A percentile compares a stretch with the other conserved stretches of the same genome.
Evolutionary conservation across 305 asterid species (phyloP).

Genomic region (Plantago lanceolata): DNA sequence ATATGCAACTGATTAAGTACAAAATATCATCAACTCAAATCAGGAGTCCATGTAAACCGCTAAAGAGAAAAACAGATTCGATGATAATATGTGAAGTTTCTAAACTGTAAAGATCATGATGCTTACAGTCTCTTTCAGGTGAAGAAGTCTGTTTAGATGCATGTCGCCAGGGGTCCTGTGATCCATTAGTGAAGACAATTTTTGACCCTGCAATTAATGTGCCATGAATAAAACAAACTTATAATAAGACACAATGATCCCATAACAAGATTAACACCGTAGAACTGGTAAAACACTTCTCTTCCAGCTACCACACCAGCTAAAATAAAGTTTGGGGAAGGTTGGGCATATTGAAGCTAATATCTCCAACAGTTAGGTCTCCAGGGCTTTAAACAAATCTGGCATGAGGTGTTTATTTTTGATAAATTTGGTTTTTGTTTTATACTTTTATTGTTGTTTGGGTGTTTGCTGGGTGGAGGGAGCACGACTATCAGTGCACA

Average conservation of each 20-base stretch:
- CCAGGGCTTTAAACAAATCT: neutral
- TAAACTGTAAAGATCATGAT: neutral
- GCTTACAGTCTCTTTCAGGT: constrained; percentile 58
- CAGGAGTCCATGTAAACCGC: neutral
- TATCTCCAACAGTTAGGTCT: neutral
- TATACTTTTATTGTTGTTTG: too few species aligned
- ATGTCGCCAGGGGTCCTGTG: constrained; percentile 99
- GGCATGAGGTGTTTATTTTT: neutral
- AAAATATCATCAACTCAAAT: neutral
- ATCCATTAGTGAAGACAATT: constrained; percentile 85
- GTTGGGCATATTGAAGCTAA: too few species aligned
- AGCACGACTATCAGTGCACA: too few species aligned
- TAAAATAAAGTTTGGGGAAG: too few species aligned
- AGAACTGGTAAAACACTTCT: neutral
- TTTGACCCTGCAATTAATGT: constrained; percentile 63
- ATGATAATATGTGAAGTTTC: neutral
- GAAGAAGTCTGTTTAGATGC: constrained; percentile 90
- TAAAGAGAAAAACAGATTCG: neutral
- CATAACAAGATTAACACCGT: neutral
- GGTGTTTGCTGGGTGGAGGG: too few species aligned
- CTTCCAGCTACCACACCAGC: too few species aligned
- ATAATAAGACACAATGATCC: constrained; percentile 14
- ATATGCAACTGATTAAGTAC: neutral
- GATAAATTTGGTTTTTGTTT: neutral
- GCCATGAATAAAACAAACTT: constrained; percentile 16